Evolutionary conservation across 2,329 filamentous ascomycete species (phyloP), one percentile per base, ranked within the genome.

Genomic region (Alternaria sp.): DNA sequence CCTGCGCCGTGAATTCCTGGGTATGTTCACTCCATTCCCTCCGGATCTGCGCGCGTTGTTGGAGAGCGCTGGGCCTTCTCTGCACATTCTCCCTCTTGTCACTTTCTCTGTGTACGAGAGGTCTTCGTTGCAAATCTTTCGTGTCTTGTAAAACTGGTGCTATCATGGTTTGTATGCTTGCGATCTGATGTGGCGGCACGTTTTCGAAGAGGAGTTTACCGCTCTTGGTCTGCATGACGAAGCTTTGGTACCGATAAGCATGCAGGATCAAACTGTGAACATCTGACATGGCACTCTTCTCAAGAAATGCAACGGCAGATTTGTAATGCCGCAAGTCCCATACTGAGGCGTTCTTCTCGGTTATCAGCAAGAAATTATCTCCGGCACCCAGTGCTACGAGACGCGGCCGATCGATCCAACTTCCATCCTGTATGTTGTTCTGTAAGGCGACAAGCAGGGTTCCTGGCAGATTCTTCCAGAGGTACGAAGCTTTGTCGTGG

Each of bases 391-490:
- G 70, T 4, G 74, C 64, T 2, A 79, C 73, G 27, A 78, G 57
- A 10, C 75, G 72, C 3, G 76, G 76, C 25, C 61, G 62, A 53
- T 78, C 74, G 12, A 54, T 59, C 74, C 75, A 79, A 20, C 52
- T 62, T 1, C 74, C 75, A 34, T 72, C 63, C 25, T 67, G 65
- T 55, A 78, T 76, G 20, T 72, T 69, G 1, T 62, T 54, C 45
- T 77, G 66, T 4, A 78, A 49, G 0, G 73, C 71, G 1, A 57
- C 30, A 9, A 76, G 64, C 0, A 79, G 64, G 2, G 18, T 34
- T 0, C 61, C 41, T 2, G 76, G 76, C 1, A 79, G 65, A 27
- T 73, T 75, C 64, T 74, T 71, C 76, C 76, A 79, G 4, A 73
- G 59, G 28, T 73, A 78, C 0, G 70, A 60, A 3, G 64, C 50